Base-by-base conservation (phyloP, 208 protist genomes). In the Wallacemonas collosoma region DNA sequence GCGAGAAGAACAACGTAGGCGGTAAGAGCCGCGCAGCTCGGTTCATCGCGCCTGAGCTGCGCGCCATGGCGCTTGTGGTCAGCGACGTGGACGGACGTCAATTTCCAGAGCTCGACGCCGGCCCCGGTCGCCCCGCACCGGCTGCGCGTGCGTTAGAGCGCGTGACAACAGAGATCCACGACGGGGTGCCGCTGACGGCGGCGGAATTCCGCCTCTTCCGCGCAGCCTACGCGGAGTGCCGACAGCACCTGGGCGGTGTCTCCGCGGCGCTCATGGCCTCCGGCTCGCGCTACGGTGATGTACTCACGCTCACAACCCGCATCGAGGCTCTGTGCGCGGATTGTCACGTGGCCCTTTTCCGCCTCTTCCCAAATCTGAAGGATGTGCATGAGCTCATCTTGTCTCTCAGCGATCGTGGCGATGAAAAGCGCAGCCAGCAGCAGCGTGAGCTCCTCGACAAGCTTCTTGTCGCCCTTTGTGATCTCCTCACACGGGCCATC, bases 191-290 rank as follows among this genome's bases (percentile, higher is more conserved):
- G 8, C 77, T 96, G 6, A 73, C 67, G 2, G 11, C 63, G 48
- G 69, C 73, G 14, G 85, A 91, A 62, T 87, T 95, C 56, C 68
- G 72, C 11, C 78, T 86, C n/a, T 91, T 97, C 56, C 82, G 80
- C 12, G 72, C 75, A 0, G 83, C 87, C 43, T 90, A 87, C 45
- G 80, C 77, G 38, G 86, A 86, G 73, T 81, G 81, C 54, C 78
- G 80, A 15, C 81, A 94, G 68, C 88, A 86, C 62, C 74, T 95
- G 3, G 86, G 81, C 61, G 81, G 85, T n/a, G 85, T 95, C 39
- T 75, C 82, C 9, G 62, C 80, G 12, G 72, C 56, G 47, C 72
- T 81, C 40, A 73, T 91, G 68, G 62, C 73, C 4, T 72, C 83
- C 17, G 79, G 79, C 17, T 87, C 79, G 2, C 79, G 68, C 15